These are phyloP conservation scores for Phytomonas serpens DNA, from an alignment of 208 protist genomes.

Conservation along the genomic window DNA sequence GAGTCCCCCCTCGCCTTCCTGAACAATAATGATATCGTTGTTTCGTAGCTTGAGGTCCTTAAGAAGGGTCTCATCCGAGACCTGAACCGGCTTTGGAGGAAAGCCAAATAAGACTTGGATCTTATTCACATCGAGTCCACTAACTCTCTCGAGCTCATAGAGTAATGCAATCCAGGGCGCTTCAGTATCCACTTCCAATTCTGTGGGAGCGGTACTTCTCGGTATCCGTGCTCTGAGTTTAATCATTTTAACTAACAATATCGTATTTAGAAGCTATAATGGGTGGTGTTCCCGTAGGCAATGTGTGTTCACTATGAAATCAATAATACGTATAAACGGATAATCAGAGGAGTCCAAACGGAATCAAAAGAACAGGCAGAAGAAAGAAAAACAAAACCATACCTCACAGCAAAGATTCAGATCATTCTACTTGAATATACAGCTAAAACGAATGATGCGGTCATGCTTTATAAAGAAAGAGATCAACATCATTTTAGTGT, in stretches of 20 bases:
- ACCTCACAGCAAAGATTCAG: neutral
- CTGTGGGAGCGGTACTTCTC: slow-evolving; percentile 23
- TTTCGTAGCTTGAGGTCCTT: slow-evolving; percentile 24
- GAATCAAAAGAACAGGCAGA: neutral
- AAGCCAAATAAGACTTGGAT: slow-evolving; percentile 66
- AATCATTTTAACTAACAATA: slow-evolving; percentile 17
- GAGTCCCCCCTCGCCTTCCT: slow-evolving; percentile 72
- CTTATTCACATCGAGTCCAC: slow-evolving; percentile 22
- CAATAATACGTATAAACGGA: neutral
- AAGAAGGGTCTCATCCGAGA: slow-evolving; percentile 22
- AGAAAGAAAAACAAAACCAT: neutral
- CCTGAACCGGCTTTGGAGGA: slow-evolving; percentile 62
- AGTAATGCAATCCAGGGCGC: slow-evolving; percentile 31
- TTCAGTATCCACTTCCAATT: slow-evolving; percentile 24
- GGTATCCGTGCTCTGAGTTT: slow-evolving; percentile 65
- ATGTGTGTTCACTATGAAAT: neutral
- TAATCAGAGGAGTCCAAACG: neutral
- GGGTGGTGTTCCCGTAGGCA: neutral
- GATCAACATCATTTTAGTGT: neutral
- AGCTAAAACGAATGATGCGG: neutral
- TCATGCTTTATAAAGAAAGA: neutral
- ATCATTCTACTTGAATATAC: neutral
- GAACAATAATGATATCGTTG: slow-evolving; percentile 70
- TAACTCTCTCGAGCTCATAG: slow-evolving; percentile 19
- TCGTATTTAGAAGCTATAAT: neutral